Evolutionary conservation across 768 basidiomycete species (phyloP).

Genomic region (Tubosaeta sp.): DNA sequence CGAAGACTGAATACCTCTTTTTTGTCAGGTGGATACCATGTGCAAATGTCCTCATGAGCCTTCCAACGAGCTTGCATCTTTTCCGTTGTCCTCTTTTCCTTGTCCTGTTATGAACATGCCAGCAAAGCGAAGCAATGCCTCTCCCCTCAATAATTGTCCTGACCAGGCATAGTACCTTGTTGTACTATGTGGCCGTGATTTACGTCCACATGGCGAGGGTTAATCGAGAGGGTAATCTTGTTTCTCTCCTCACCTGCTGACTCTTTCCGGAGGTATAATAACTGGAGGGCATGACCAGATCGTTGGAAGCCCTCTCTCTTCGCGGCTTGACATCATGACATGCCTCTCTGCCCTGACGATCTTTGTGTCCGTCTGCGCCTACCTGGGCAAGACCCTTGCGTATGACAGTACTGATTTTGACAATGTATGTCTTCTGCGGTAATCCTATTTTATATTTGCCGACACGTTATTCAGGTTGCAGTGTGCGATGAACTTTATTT

Average conservation of each 20-base stretch:
- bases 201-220: slow-evolving; percentile 9
- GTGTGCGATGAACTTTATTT: slow-evolving; percentile 37
- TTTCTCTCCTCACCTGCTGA: background rate
- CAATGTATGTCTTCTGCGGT: slow-evolving; percentile 43
- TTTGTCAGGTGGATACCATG: slow-evolving; percentile 14
- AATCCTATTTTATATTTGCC: background rate
- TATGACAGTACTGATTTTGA: slow-evolving; percentile 59
- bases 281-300: slow-evolving; percentile 1
- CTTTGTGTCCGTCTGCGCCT: slow-evolving; percentile 2
- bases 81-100: background rate
- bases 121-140: slow-evolving; percentile 5
- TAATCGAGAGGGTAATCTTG: slow-evolving; percentile 1
- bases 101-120: slow-evolving; percentile 6
- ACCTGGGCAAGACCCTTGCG: slow-evolving; percentile 28
- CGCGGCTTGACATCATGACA: slow-evolving; percentile 8
- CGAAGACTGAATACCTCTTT: background rate
- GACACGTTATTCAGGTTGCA: slow-evolving; percentile 40
- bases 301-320: slow-evolving; percentile 1
- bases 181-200: background rate
- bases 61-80: background rate
- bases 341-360: slow-evolving; percentile 1
- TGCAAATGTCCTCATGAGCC: slow-evolving; percentile 11
- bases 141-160: slow-evolving; percentile 3
- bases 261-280: slow-evolving; percentile 17
- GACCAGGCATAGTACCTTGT: slow-evolving; percentile 11